Evolutionary conservation across 2,329 filamentous ascomycete species (phyloP).

Genomic region (Penicillium sp.): DNA sequence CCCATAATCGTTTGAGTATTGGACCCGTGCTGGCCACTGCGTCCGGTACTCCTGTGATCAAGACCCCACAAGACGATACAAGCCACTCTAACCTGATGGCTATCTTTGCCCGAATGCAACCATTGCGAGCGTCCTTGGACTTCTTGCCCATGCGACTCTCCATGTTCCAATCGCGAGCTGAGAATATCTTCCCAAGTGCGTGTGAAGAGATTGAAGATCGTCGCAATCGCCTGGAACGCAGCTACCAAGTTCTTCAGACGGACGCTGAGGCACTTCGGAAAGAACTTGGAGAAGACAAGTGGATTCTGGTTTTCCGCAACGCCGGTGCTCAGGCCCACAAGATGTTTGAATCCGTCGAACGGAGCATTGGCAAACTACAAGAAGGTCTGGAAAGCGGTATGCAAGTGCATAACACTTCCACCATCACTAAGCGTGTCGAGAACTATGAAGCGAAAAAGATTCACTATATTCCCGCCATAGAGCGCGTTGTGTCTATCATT

Average conservation of each 20-base stretch:
- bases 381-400: conserved; percentile 76
- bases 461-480: conserved; percentile 92
- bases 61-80: conserved; percentile 73
- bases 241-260: conserved; percentile 82
- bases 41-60: conserved; percentile 45
- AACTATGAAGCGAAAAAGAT: conserved; percentile 93
- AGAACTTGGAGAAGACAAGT: conserved; percentile 91
- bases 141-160: conserved; percentile 94
- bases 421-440: conserved; percentile 80
- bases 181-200: conserved; percentile 80
- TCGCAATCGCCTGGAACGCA: conserved; percentile 73
- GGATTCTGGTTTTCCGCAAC: conserved; percentile 93
- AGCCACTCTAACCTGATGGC: conserved; percentile 83
- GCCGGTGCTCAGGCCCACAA: conserved; percentile 90
- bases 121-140: conserved; percentile 85
- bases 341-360: conserved; percentile 93
- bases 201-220: conserved; percentile 84
- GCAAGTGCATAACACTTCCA: conserved; percentile 70
- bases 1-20: conserved; percentile 69
- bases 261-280: conserved; percentile 87
- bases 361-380: conserved; percentile 78
- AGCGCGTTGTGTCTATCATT: conserved; percentile 86
- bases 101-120: conserved; percentile 93
- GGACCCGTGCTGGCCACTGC: conserved; percentile 59
- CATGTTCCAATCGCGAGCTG: conserved; percentile 78